Evolutionary conservation across 2,329 filamentous ascomycete genomes (phyloP).

Genomic region (Calonectria naviculata): DNA sequence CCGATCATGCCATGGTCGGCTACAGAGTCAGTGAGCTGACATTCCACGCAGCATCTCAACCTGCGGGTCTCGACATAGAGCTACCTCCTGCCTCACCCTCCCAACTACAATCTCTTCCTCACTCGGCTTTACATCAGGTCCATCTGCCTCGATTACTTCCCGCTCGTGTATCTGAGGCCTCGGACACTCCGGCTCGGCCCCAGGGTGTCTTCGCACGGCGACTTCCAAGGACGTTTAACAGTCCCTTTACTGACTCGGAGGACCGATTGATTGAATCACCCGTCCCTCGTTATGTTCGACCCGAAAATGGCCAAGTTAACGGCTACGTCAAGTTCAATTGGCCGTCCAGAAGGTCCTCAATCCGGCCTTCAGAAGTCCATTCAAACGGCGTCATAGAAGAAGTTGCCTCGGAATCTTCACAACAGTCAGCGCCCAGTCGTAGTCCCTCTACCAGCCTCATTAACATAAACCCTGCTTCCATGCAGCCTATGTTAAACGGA

Average conservation of each 20-base stretch:
- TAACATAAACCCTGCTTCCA: conserved; percentile 16
- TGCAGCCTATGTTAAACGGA: not conserved
- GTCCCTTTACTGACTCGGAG: conserved; percentile 47
- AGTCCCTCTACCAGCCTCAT: conserved; percentile 20
- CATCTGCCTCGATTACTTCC: conserved; percentile 30
- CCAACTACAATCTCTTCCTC: conserved; percentile 26
- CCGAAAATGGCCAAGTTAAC: conserved; percentile 48
- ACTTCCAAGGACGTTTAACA: conserved; percentile 31
- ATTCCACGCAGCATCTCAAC: conserved; percentile 37
- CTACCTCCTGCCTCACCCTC: conserved; percentile 21
- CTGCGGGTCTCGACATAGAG: conserved; percentile 29
- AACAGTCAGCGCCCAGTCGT: conserved; percentile 7
- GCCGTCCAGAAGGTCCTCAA: conserved; percentile 37
- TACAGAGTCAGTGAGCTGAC: conserved; percentile 43
- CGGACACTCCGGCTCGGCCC: conserved; percentile 13
- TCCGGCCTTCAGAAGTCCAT: conserved; percentile 21
- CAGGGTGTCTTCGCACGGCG: conserved; percentile 21
- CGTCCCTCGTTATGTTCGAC: conserved; percentile 42
- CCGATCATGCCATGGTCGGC: conserved; percentile 40
- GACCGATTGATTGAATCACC: conserved; percentile 40
- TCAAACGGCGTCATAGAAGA: conserved; percentile 29
- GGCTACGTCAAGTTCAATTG: conserved; percentile 53
- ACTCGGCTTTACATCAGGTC: conserved; percentile 16
- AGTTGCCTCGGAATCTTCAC: conserved; percentile 22
- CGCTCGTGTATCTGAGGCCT: conserved; percentile 15